Percentiles rank a stretch among this genome's conserved stretches.
These are phyloP conservation scores for Volvox carteri DNA, from an alignment of 163 green algal genomes.

Conservation along the genomic window DNA sequence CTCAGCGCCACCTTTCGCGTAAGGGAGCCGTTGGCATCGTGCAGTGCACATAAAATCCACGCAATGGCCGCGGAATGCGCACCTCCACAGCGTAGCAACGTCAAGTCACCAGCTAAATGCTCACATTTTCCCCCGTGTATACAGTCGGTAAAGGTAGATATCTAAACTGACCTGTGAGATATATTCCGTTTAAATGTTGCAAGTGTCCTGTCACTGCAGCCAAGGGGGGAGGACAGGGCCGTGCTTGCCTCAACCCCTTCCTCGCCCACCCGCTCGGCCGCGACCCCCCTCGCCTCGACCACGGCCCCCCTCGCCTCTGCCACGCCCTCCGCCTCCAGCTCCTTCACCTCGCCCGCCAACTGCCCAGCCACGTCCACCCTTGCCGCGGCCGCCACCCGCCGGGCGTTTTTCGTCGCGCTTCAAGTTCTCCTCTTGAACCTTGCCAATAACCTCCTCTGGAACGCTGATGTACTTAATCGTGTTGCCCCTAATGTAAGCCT, in stretches of 20 bases:
- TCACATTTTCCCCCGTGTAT: too few relatives aligned
- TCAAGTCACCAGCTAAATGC: too few relatives aligned
- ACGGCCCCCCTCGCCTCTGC: constrained; percentile 58
- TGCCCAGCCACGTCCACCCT: constrained; percentile 52
- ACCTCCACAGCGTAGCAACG: too few relatives aligned
- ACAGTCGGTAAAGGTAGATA: too few relatives aligned
- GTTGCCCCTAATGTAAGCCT: constrained; percentile 97
- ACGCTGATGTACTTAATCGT: constrained; percentile 99
- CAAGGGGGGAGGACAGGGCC: too few relatives aligned
- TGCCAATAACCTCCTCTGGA: constrained; percentile 96
- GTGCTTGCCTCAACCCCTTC: neutral
- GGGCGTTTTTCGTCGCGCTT: constrained; percentile 75
- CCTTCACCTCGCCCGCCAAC: constrained; percentile 39
- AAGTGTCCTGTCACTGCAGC: too few relatives aligned
- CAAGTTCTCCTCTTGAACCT: constrained; percentile 89
- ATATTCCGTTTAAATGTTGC: too few relatives aligned
- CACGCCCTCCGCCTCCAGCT: constrained; percentile 50
- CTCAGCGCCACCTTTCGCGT: too few relatives aligned
- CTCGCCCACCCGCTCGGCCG: constrained; percentile 37
- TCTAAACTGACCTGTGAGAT: too few relatives aligned
- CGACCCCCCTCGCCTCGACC: constrained; percentile 49
- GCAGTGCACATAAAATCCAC: too few relatives aligned
- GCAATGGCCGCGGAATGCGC: too few relatives aligned
- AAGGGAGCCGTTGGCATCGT: too few relatives aligned
- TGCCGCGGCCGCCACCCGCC: constrained; percentile 57